Base-by-base conservation (phyloP, 129 eudicot genomes). In the Chrysanthemum makinoi region DNA sequence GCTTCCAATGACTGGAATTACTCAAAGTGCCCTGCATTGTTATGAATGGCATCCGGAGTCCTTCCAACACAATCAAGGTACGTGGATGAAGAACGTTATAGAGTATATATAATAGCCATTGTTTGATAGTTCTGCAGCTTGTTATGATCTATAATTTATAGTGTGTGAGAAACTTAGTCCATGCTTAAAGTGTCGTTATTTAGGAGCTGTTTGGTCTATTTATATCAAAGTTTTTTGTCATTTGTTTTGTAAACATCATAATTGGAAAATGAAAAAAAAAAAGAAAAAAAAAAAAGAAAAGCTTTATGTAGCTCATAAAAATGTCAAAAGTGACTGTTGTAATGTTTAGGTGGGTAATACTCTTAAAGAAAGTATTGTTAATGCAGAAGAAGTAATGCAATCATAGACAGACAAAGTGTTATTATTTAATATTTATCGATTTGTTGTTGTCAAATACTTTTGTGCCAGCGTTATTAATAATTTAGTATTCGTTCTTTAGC, bases 81-180 rank as follows among this genome's bases (percentile, higher is more conserved):
- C 57, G 77, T 71, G 56, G 62, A 71, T 30, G 68, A 46, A 22
- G 62, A 3, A 3, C 14, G 55, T 30, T 65, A 26, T 12, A 69
- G 67, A 66, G 73, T 77, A 71, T 13, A 46, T 78, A 71, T 77
- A 30, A 46, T 46, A 64, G 68, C 59, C 66, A 53, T 57, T 54
- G 72, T 70, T 70, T 69, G 70, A 69, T 77, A 26, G 20, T 49
- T 52, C 64, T 63, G 66, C 81, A 70, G 76, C 66, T 77, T 70
- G 18, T 53, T 24, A 72, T 70, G 66, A 47, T n/a, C 51, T 53
- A 28, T 54, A 39, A 44, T 62, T 51, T 69, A 62, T 70, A 62
- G 60, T 59, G 48, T 47, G 54, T 28, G 19, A 59, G 72, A 51
- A 46, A 46, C 5, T 74, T 62, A 72, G 62, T 26, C 17, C 14